Percentiles rank a stretch among this genome's conserved stretches.
phyloP scores from a whole-genome alignment of 1,139 yeast species.

The Hyphopichia fennica region DNA sequence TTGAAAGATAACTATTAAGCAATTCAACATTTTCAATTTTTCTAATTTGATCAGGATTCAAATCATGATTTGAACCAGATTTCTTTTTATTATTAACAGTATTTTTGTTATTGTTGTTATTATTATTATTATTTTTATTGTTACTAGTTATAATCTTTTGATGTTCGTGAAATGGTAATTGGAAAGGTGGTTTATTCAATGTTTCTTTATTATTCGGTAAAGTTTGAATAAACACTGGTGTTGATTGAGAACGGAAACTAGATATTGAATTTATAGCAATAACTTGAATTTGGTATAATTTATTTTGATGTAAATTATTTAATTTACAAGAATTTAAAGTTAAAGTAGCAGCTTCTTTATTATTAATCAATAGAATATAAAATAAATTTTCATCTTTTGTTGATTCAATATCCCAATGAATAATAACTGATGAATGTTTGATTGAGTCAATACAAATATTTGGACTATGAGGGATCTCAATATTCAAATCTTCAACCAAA shows the following conservation, averaged over 20 bases:
- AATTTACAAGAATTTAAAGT: slow-evolving; percentile 39
- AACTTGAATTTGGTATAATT: slow-evolving; percentile 38
- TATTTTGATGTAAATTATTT: slow-evolving; percentile 28
- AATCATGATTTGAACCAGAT: slow-evolving; percentile 2
- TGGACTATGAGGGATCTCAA: slow-evolving; percentile 46
- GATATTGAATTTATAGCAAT: slow-evolving; percentile 40
- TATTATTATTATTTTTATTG: not conserved
- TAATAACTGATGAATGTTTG: slow-evolving; percentile 26
- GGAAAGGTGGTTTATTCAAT: too few relatives aligned
- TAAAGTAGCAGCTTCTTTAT: slow-evolving; percentile 39
- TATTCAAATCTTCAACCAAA: slow-evolving; percentile 34
- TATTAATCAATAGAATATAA: slow-evolving; percentile 37
- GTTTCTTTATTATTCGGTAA: slow-evolving; percentile 1
- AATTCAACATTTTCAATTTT: slow-evolving; percentile 12
- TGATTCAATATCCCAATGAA: slow-evolving; percentile 46
- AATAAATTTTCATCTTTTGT: slow-evolving; percentile 33
- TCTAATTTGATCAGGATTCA: slow-evolving; percentile 19
- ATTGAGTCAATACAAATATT: slow-evolving; percentile 41
- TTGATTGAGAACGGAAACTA: slow-evolving; percentile 37
- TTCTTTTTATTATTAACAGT: not conserved
- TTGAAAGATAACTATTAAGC: slow-evolving; percentile 23
- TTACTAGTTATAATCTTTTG: too few relatives aligned
- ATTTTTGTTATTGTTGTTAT: not conserved
- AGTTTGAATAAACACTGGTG: slow-evolving; percentile 26
- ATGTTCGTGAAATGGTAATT: too few relatives aligned